A percentile compares a stretch with the other conserved stretches of the same genome.
These are phyloP conservation scores for Lactarius evosmus DNA, from an alignment of 768 basidiomycete species.

Conservation along the genomic window DNA sequence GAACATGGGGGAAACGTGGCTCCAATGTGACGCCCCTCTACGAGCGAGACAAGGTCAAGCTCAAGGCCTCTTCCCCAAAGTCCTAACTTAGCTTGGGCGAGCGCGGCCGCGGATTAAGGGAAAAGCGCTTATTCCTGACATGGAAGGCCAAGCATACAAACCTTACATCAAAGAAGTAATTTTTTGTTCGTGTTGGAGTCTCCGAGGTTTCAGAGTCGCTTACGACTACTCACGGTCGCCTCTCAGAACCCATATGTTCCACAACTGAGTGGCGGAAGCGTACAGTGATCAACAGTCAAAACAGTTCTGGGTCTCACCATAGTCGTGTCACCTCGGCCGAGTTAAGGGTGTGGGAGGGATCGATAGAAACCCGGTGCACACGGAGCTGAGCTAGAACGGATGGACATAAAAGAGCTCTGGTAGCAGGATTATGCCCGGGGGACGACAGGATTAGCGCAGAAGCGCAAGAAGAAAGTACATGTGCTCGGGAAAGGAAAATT, in stretches of 20 bases:
- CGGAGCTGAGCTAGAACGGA: slow-evolving; percentile 12
- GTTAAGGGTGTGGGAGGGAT: neutral
- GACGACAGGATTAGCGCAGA: slow-evolving; percentile 22
- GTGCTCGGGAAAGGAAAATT: slow-evolving; percentile 18
- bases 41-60: slow-evolving; percentile 5
- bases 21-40: neutral
- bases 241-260: slow-evolving; percentile 13
- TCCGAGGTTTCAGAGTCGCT: slow-evolving; percentile 1
- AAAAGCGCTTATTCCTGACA: neutral
- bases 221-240: slow-evolving; percentile 13
- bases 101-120: slow-evolving; percentile 11
- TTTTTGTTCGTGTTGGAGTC: neutral
- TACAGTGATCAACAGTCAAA: slow-evolving; percentile 1
- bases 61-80: neutral
- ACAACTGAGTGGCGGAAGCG: slow-evolving; percentile 8
- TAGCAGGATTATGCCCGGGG: neutral
- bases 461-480: slow-evolving; percentile 24
- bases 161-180: neutral
- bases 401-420: slow-evolving; percentile 10
- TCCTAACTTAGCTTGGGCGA: neutral
- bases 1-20: neutral
- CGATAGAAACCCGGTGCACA: slow-evolving; percentile 6
- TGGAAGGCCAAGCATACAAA: neutral
- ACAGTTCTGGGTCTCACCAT: slow-evolving; percentile 4
- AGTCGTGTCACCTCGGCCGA: neutral